These are phyloP conservation scores for Cladophialophora psammophila DNA, from an alignment of 2,329 filamentous ascomycete genomes.

Conservation along the genomic window DNA sequence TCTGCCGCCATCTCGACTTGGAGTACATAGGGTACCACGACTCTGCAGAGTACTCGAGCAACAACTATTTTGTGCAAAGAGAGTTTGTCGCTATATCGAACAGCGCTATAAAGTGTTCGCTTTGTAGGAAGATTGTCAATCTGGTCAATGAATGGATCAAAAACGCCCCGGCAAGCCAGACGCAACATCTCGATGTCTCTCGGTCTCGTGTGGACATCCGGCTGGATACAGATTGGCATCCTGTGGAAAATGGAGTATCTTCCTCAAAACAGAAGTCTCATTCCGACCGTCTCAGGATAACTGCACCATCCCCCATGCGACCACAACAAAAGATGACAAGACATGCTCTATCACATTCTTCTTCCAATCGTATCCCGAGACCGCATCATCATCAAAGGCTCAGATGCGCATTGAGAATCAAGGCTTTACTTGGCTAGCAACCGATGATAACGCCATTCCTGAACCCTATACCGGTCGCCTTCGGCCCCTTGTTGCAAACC, in stretches of 20 bases:
- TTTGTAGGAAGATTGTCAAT: background rate
- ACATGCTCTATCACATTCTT: background rate
- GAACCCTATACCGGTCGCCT: slow-evolving; percentile 1
- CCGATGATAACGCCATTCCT: background rate
- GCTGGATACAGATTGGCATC: background rate
- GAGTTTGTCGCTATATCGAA: slow-evolving; percentile 1
- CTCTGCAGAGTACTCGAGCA: background rate
- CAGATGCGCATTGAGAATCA: background rate
- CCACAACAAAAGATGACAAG: background rate
- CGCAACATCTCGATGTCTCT: background rate
- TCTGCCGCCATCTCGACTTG: slow-evolving; percentile 1
- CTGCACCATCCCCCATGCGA: background rate
- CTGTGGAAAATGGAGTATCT: background rate
- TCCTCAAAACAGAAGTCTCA: background rate
- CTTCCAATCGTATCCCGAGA: background rate
- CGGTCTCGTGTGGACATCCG: background rate
- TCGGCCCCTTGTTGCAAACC: background rate
- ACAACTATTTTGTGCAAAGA: slow-evolving; percentile 4
- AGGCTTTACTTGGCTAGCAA: background rate
- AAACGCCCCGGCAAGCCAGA: background rate
- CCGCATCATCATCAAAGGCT: background rate
- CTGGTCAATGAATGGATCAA: background rate
- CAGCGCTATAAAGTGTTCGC: slow-evolving; percentile 1
- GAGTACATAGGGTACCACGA: background rate
- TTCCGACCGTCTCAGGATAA: background rate